phyloP scores from a whole-genome alignment of 169 alveolate genomes.

The Blepharisma undulans region DNA sequence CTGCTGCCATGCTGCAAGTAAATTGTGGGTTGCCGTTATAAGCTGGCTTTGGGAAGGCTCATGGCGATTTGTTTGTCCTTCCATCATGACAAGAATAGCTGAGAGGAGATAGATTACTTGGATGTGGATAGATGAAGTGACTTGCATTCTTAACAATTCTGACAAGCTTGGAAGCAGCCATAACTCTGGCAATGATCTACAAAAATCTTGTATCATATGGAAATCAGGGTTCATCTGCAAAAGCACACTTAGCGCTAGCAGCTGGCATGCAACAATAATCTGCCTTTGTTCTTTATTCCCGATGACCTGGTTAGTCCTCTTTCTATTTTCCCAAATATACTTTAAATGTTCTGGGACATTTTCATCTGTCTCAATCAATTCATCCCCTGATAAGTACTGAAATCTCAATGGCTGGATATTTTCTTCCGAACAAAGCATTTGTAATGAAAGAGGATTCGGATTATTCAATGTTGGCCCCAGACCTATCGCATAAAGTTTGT shows the following conservation, averaged over 20 bases:
- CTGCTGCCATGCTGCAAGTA: constrained; percentile 37
- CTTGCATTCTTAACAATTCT: background rate
- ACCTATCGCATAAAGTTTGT: constrained; percentile 24
- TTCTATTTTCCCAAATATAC: background rate
- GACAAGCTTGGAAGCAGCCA: constrained; percentile 32
- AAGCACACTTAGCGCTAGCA: constrained; percentile 24
- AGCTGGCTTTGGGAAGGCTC: constrained; percentile 7
- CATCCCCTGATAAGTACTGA: background rate
- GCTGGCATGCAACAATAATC: constrained; percentile 1
- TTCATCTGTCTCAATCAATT: background rate
- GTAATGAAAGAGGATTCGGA: background rate
- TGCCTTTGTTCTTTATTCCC: background rate
- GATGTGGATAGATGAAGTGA: background rate
- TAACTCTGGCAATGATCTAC: constrained; percentile 22
- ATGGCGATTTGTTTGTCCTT: background rate
- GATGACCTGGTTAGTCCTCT: background rate
- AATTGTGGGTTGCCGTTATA: background rate
- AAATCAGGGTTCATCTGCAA: constrained; percentile 6
- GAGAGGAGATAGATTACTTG: constrained; percentile 15
- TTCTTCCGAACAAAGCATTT: background rate
- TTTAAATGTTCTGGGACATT: constrained; percentile 25
- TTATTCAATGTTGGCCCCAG: constrained; percentile 9
- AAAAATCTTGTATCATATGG: background rate
- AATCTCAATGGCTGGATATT: constrained; percentile 1
- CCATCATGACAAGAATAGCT: constrained; percentile 18